Evolutionary conservation across 2,329 filamentous ascomycete genomes (phyloP).

Genomic region (Sporothrix luriei): DNA sequence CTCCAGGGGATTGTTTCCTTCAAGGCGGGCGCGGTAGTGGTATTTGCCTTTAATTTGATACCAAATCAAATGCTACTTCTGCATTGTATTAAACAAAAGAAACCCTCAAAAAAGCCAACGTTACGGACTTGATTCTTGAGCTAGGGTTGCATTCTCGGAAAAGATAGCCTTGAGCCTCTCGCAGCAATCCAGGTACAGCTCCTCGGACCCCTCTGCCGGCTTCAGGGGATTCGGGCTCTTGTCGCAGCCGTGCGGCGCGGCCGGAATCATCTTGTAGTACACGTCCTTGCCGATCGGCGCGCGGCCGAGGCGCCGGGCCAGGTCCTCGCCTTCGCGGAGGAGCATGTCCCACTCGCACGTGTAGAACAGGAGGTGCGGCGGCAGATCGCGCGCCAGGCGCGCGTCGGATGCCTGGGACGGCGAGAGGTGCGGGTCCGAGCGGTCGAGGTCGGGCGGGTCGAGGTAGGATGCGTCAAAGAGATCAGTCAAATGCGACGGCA

Average conservation of each 20-base stretch:
- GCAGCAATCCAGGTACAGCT: slow-evolving; percentile 60
- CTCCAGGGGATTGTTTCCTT: neutral
- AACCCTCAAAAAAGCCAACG: neutral
- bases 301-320: slow-evolving; percentile 46
- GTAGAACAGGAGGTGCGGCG: slow-evolving; percentile 59
- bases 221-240: slow-evolving; percentile 65
- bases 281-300: slow-evolving; percentile 57
- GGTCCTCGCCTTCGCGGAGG: slow-evolving; percentile 38
- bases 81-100: no score
- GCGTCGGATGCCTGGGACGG: slow-evolving; percentile 60
- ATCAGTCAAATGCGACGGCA: slow-evolving; percentile 60
- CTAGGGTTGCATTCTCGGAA: neutral
- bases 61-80: neutral
- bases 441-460: slow-evolving; percentile 53
- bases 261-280: slow-evolving; percentile 59
- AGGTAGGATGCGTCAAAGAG: slow-evolving; percentile 67
- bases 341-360: slow-evolving; percentile 57
- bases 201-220: slow-evolving; percentile 54
- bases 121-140: neutral
- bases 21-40: neutral
- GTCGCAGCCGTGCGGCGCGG: slow-evolving; percentile 66
- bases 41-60: neutral
- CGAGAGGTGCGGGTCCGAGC: slow-evolving; percentile 59
- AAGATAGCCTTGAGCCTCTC: slow-evolving; percentile 20
- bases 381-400: slow-evolving; percentile 50